Evolutionary conservation across 1,139 yeast species (phyloP).

Genomic region (Sugiyamaella sp.): DNA sequence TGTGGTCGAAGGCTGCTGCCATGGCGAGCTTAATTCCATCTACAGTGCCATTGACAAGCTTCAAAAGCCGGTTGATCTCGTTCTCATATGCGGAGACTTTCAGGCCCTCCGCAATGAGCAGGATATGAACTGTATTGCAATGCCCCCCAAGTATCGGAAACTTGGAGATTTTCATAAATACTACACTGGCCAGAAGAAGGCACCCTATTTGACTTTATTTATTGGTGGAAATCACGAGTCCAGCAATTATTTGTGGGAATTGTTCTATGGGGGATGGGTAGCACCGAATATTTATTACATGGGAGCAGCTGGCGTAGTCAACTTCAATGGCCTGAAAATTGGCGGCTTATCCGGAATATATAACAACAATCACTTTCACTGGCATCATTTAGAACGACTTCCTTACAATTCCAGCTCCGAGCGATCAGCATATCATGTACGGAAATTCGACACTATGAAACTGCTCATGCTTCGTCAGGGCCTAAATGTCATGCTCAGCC

Average conservation of each 20-base stretch:
- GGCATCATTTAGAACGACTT: constrained; percentile 47
- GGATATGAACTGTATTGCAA: constrained; percentile 70
- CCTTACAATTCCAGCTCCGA: constrained; percentile 55
- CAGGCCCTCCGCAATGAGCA: constrained; percentile 66
- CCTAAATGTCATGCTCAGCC: constrained; percentile 66
- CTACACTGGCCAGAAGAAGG: constrained; percentile 59
- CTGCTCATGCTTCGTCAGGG: constrained; percentile 45
- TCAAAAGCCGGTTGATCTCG: constrained; percentile 55
- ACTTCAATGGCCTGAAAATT: constrained; percentile 73
- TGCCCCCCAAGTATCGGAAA: constrained; percentile 53
- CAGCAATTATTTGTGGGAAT: constrained; percentile 70
- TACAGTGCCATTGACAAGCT: constrained; percentile 47
- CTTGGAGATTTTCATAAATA: constrained; percentile 82
- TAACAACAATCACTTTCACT: constrained; percentile 52
- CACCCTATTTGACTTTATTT: constrained; percentile 79
- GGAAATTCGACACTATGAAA: constrained; percentile 64
- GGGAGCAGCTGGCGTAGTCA: constrained; percentile 76
- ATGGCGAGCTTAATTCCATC: constrained; percentile 72
- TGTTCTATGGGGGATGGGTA: constrained; percentile 91
- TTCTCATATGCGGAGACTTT: constrained; percentile 86
- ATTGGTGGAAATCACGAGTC: constrained; percentile 98
- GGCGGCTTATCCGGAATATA: constrained; percentile 87
- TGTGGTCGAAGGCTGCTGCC: constrained; percentile 94
- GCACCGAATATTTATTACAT: constrained; percentile 88
- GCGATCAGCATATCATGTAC: constrained; percentile 72